These are phyloP conservation scores for Lasiosphaeriaceae sp. DNA, from an alignment of 495 filamentous ascomycete genomes.

Conservation along the genomic window DNA sequence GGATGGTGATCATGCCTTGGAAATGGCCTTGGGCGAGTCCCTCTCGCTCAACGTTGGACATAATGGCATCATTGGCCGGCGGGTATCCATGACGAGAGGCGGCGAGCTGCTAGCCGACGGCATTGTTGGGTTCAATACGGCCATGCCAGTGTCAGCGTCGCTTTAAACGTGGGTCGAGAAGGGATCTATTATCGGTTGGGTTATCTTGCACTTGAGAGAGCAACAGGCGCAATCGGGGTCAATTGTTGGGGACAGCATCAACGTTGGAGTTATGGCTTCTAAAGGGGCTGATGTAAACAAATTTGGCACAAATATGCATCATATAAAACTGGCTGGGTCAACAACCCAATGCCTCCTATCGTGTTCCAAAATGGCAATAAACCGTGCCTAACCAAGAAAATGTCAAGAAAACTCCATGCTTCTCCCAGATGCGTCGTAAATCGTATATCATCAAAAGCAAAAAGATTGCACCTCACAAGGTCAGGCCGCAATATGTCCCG, in stretches of 20 bases:
- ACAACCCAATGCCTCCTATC: no score
- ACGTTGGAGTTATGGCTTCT: no score
- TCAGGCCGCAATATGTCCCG: neutral
- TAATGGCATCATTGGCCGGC: constrained; percentile 44
- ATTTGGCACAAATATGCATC: no score
- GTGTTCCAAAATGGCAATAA: no score
- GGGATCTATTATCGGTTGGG: no score
- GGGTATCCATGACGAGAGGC: constrained; percentile 36
- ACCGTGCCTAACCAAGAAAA: neutral
- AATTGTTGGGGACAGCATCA: no score
- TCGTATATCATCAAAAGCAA: neutral
- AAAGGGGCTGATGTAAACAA: neutral
- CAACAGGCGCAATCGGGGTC: neutral
- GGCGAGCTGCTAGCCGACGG: constrained; percentile 37
- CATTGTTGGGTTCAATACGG: constrained; percentile 45
- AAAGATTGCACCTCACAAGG: neutral
- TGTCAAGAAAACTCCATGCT: no score
- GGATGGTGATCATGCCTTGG: constrained; percentile 13
- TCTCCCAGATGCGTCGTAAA: neutral
- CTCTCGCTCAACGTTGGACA: constrained; percentile 37
- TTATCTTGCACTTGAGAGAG: no score
- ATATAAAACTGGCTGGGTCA: no score
- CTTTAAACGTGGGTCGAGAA: constrained; percentile 2
- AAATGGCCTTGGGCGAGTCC: constrained; percentile 29
- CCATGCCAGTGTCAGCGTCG: neutral